Evolutionary conservation across 352 stramenopile genomes (phyloP), one percentile per base, ranked within the genome.

Genomic region (Pythium dissotocum): DNA sequence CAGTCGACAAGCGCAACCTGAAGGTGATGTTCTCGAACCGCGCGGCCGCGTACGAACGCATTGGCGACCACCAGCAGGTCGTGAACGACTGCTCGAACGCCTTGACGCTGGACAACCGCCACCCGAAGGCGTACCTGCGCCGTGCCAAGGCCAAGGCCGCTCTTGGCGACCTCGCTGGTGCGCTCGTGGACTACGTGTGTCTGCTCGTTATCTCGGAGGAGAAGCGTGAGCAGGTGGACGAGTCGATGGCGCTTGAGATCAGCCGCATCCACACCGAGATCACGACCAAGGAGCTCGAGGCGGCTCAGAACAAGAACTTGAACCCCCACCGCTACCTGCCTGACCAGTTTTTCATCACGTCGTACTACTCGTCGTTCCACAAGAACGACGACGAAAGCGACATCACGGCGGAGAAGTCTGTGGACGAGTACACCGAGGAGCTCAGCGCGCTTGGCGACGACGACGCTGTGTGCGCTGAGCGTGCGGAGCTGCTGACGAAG

Each of bases 11-110:
- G 55, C 80, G 83, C 65, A 92, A 94, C 74, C 70, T 94, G 32
- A 94, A 94, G 65, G 86, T 94, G 65, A 92, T 94, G 83, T 94
- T 87, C 70, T 91, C 86, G 63, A 94, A 94, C 76, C 82, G 86
- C 35, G 86, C 84, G 0, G 83, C 86, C 2, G 84, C 86, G 36
- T 90, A 87, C 63, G 86, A 94, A 57, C 81, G 83, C 56, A 74
- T 94, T 18, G 72, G 85, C 60, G 77, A 90, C 72, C 77, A 88
- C 64, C 61, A 76, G 60, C 77, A 76, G 55, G 85, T 93, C n/a
- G 62, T 91, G 8, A 63, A 63, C 9, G 85, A 93, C 65, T 93
- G 85, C 63, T 72, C 80, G 2, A 82, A 76, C 52, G 85, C 82
- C 13, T 49, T 93, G 32, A 58, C 63, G 42, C 59, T 93, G 30